Percentiles rank a stretch among this genome's conserved stretches.
phyloP scores from a whole-genome alignment of 371 early-diverging fungal genomes.

The Apophysomyces trapeziformis region DNA sequence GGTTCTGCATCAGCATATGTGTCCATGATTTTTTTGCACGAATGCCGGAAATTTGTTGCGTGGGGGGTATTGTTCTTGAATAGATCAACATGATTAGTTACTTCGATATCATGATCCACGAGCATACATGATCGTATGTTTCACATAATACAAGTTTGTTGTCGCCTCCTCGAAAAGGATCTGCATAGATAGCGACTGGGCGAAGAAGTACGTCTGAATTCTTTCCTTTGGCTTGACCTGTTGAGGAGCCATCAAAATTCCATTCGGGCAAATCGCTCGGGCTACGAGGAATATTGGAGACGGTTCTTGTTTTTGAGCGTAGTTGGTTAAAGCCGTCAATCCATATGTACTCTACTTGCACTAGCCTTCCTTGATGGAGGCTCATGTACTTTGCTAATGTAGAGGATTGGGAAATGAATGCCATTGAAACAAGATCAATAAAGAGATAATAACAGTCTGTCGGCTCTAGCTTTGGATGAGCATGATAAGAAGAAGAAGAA shows the following conservation, averaged over 20 bases:
- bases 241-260: conserved; percentile 69
- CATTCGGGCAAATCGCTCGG: conserved; percentile 59
- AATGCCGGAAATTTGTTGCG: conserved; percentile 50
- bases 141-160: conserved; percentile 62
- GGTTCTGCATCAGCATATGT: conserved; percentile 47
- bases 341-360: conserved; percentile 68
- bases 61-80: conserved; percentile 50
- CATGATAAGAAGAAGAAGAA: neutral
- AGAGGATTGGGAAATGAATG: conserved; percentile 11
- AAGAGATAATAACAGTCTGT: neutral
- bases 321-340: conserved; percentile 57
- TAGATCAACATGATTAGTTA: too few species aligned
- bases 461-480: neutral
- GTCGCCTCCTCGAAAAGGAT: conserved; percentile 67
- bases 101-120: neutral
- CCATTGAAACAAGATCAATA: conserved; percentile 9
- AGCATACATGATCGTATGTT: conserved; percentile 30
- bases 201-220: conserved; percentile 64
- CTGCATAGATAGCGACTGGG: conserved; percentile 59
- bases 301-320: conserved; percentile 56
- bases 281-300: conserved; percentile 43
- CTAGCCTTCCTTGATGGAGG: conserved; percentile 56
- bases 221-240: conserved; percentile 65
- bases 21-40: conserved; percentile 47
- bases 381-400: conserved; percentile 50